These are phyloP conservation scores for Helichrysum umbraculigerum DNA, from an alignment of 129 eudicot species.

Conservation along the genomic window DNA sequence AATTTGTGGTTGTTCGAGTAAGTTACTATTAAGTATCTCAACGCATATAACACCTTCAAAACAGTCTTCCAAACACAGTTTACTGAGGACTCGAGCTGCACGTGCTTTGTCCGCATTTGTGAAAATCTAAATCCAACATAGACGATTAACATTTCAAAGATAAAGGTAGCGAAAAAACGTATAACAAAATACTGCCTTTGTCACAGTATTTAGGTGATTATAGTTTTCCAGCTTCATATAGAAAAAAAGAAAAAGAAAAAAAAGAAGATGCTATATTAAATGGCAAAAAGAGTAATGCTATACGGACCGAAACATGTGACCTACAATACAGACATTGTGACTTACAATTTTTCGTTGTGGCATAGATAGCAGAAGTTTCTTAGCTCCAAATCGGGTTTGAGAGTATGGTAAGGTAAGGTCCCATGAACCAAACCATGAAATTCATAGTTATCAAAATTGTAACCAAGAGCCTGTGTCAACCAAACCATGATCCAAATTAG, in stretches of 20 bases:
- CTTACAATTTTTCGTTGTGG: slow-evolving; percentile 89
- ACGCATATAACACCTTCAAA: slow-evolving; percentile 87
- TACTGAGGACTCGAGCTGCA: slow-evolving; percentile 56
- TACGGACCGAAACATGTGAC: not conserved
- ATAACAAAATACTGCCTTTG: no score
- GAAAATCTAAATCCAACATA: slow-evolving; percentile 53
- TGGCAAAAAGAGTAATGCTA: not conserved
- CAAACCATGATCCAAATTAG: not conserved
- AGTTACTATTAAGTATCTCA: slow-evolving; percentile 68
- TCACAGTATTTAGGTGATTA: not conserved
- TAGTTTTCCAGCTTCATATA: not conserved
- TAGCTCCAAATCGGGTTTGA: slow-evolving; percentile 79
- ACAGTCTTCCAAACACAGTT: slow-evolving; percentile 80
- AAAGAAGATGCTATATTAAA: not conserved
- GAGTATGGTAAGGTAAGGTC: slow-evolving; percentile 69
- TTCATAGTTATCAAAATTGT: slow-evolving; percentile 70
- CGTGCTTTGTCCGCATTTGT: slow-evolving; percentile 78
- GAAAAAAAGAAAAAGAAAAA: not conserved
- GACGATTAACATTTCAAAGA: not conserved
- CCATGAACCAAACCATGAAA: slow-evolving; percentile 88
- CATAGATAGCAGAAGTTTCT: slow-evolving; percentile 82
- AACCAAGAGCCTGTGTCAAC: slow-evolving; percentile 69
- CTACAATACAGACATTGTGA: not conserved
- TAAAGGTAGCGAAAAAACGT: not conserved
- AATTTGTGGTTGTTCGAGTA: slow-evolving; percentile 14